These are phyloP conservation scores for Ophiostoma novo-ulmi DNA, from an alignment of 2,329 filamentous ascomycete species.

Conservation along the genomic window DNA sequence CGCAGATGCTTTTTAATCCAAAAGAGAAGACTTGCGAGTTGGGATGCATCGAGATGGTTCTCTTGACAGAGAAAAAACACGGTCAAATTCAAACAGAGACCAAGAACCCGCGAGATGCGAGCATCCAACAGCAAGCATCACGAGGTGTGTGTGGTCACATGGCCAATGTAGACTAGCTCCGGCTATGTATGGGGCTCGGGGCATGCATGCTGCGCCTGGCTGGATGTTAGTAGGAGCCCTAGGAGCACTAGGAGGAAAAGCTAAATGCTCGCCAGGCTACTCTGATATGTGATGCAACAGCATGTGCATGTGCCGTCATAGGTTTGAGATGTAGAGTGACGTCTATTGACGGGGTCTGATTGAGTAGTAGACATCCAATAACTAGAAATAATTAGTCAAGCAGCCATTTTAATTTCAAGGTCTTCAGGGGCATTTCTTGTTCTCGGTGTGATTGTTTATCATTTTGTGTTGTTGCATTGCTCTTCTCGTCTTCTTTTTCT, in stretches of 20 bases:
- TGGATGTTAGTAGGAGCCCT: no score
- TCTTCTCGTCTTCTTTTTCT: not conserved
- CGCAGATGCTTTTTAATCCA: not conserved
- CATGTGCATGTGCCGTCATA: not conserved
- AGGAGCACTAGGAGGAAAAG: not conserved
- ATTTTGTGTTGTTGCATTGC: not conserved
- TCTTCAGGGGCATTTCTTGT: not conserved
- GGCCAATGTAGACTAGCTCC: conserved; percentile 7
- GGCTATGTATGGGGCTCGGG: conserved; percentile 12
- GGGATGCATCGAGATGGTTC: not conserved
- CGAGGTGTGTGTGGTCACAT: conserved; percentile 10
- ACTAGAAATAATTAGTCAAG: no score
- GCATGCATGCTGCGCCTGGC: conserved; percentile 2
- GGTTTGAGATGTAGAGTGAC: not conserved
- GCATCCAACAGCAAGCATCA: not conserved
- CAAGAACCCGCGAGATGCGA: not conserved
- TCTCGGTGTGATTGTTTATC: not conserved
- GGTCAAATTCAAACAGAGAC: not conserved
- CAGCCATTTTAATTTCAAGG: no score
- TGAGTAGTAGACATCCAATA: not conserved
- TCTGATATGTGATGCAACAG: conserved; percentile 6
- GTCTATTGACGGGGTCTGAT: not conserved
- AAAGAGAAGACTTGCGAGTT: no score
- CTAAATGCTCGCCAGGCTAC: not conserved
- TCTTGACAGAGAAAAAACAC: not conserved